Evolutionary conservation across 73 alveolate genomes (phyloP), one percentile per base, ranked within the genome.

Genomic region (Stentor roeselii): DNA sequence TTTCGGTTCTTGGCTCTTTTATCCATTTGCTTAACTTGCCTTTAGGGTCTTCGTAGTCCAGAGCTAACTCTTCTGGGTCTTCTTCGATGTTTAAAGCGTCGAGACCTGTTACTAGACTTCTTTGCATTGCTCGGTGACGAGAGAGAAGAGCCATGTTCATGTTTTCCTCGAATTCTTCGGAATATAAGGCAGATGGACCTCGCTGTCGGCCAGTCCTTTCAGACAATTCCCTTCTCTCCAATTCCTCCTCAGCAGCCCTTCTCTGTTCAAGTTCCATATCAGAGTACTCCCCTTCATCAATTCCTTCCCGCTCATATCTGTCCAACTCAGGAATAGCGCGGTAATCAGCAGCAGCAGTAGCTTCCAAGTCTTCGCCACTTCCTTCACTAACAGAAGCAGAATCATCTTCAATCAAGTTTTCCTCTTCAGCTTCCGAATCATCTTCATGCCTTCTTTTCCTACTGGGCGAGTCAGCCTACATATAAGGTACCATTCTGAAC

Each of bases 1-100:
- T 88, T 30, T 86, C 85, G 30, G 98, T 96, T 77, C 96, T 95
- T 3, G 98, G 98, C 82, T 96, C 97, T 60, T 92, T 87, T 21
- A 97, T 82, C 99, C 99, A 97, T 3, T 82, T 86, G 15, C 95
- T 78, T 41, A 95, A 92, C 80, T 95, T 96, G 14, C 99, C 99
- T 87, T 95, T 96, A 3, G 94, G 97, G 78, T 95, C 98, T 75
- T 95, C 99, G 76, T 89, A 91, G 80, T 93, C 97, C 39, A 97
- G 90, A 90, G 89, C 92, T 84, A 86, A 86, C 60, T 94, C 98
- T 82, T 95, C 95, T 27, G 86, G 90, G n/a, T 61, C 74, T 14
- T 75, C 93, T 42, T 88, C 93, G n/a, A 83, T 84, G 36, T 58
- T 82, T 59, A 60, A 40, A 3, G 77, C 82, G 50, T 82, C 87